These are phyloP conservation scores for Dendryphion nanum DNA, from an alignment of 2,329 filamentous ascomycete species.

Conservation along the genomic window DNA sequence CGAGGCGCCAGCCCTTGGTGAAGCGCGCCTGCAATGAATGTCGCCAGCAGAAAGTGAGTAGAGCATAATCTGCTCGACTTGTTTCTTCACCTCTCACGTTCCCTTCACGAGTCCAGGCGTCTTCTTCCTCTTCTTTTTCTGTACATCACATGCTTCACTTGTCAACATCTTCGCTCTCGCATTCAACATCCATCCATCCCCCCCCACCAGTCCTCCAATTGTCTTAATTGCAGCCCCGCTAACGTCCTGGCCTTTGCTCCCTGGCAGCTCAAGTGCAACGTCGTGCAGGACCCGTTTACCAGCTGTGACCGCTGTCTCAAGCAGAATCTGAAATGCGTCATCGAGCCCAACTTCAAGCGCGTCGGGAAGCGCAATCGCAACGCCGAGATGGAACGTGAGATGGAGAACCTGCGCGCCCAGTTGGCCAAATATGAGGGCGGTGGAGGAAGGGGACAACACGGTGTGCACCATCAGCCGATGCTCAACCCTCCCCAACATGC, in stretches of 20 bases:
- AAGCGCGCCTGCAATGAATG: conserved; percentile 85
- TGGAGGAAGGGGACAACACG: neutral
- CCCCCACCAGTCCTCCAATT: too few relatives aligned
- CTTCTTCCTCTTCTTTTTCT: too few relatives aligned
- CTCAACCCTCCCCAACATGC: conserved; percentile 24
- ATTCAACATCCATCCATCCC: too few relatives aligned
- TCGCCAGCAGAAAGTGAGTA: conserved; percentile 75
- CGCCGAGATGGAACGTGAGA: conserved; percentile 83
- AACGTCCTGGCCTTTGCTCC: too few relatives aligned
- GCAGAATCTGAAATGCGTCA: conserved; percentile 78
- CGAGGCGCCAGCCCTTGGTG: conserved; percentile 33
- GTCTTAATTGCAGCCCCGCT: conserved; percentile 7
- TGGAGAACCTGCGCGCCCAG: conserved; percentile 59
- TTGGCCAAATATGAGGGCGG: conserved; percentile 60
- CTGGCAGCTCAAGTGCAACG: conserved; percentile 74
- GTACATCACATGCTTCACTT: too few relatives aligned
- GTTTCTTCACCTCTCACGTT: too few relatives aligned
- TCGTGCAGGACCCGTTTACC: conserved; percentile 75
- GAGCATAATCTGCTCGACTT: too few relatives aligned
- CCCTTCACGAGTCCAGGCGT: too few relatives aligned
- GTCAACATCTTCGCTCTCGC: too few relatives aligned
- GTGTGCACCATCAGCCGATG: conserved; percentile 14
- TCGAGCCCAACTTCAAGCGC: conserved; percentile 84
- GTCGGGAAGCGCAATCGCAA: conserved; percentile 79
- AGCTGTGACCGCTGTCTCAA: conserved; percentile 76